Percentiles rank a stretch among this genome's conserved stretches.
These are phyloP conservation scores for Vigna nakashimae DNA, from an alignment of 306 rosid species.

Conservation along the genomic window DNA sequence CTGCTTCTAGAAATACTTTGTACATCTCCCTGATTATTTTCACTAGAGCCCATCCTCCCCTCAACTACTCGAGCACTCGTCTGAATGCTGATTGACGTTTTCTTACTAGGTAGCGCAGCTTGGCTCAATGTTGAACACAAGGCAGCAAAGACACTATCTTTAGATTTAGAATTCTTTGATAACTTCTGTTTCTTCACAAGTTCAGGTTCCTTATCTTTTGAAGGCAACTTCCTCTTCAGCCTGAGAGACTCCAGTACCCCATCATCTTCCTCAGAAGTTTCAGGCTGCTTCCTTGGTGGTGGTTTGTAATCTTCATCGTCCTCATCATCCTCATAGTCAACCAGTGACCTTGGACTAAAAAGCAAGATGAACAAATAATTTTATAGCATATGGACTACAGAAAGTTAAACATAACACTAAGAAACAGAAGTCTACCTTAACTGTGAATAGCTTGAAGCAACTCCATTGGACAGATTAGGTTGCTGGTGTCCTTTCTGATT, in stretches of 20 bases:
- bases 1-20: constrained; percentile 53
- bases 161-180: constrained; percentile 65
- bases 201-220: constrained; percentile 73
- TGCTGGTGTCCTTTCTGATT: constrained; percentile 59
- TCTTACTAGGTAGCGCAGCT: constrained; percentile 73
- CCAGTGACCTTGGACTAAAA: constrained; percentile 76
- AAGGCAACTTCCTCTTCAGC: constrained; percentile 72
- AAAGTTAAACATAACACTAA: constrained; percentile 7
- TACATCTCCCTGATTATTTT: constrained; percentile 52
- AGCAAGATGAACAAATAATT: constrained; percentile 28
- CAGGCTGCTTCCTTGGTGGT: constrained; percentile 80
- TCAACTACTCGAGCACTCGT: constrained; percentile 51
- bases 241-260: constrained; percentile 75
- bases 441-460: constrained; percentile 60
- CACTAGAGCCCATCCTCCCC: constrained; percentile 52
- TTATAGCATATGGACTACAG: neutral
- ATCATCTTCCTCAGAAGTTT: constrained; percentile 74
- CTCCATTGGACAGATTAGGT: constrained; percentile 77
- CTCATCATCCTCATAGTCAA: constrained; percentile 95
- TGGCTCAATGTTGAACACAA: constrained; percentile 83
- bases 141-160: constrained; percentile 77
- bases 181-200: constrained; percentile 72
- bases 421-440: constrained; percentile 57
- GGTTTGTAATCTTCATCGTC: constrained; percentile 93
- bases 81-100: constrained; percentile 51